These are phyloP conservation scores for Fusarium pseudonygamai DNA, from an alignment of 2,329 filamentous ascomycete species.

Conservation along the genomic window DNA sequence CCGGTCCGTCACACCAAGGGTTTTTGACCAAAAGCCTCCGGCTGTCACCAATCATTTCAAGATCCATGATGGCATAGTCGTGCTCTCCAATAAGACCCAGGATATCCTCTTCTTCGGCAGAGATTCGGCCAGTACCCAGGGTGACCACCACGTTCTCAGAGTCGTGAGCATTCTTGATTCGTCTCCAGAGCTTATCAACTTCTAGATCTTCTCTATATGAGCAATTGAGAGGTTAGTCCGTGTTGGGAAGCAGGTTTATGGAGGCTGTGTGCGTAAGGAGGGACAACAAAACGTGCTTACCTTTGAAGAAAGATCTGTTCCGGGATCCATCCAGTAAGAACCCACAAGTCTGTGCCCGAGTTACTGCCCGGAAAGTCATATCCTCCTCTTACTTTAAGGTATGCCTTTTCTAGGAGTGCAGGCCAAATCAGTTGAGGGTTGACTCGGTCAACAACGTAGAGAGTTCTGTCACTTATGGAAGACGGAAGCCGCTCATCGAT, in stretches of 20 bases:
- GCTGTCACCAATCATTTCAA: constrained; percentile 70
- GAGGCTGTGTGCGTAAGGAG: not conserved
- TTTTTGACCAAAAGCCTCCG: constrained; percentile 89
- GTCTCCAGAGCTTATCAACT: constrained; percentile 78
- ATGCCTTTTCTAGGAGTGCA: constrained; percentile 93
- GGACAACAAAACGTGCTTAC: constrained; percentile 48
- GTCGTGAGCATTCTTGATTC: constrained; percentile 78
- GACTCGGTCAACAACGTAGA: constrained; percentile 88
- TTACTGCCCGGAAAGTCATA: constrained; percentile 99
- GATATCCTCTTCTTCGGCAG: constrained; percentile 77
- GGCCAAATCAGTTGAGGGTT: constrained; percentile 90
- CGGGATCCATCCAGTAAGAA: constrained; percentile 94
- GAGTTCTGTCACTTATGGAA: constrained; percentile 76
- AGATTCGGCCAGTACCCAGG: constrained; percentile 86
- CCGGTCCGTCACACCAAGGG: constrained; percentile 87
- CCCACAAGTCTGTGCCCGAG: constrained; percentile 93
- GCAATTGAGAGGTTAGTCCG: constrained; percentile 9
- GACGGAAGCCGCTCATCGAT: constrained; percentile 90
- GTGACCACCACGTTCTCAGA: constrained; percentile 87
- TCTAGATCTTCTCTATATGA: constrained; percentile 76
- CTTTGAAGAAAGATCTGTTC: constrained; percentile 92
- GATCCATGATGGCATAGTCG: constrained; percentile 89
- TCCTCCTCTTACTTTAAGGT: constrained; percentile 91
- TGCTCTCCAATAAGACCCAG: constrained; percentile 89
- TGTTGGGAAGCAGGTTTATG: not conserved